Conservation (phyloP, 2,329 filamentous ascomycete species). For the Emmonsiellopsis sp. region DNA sequence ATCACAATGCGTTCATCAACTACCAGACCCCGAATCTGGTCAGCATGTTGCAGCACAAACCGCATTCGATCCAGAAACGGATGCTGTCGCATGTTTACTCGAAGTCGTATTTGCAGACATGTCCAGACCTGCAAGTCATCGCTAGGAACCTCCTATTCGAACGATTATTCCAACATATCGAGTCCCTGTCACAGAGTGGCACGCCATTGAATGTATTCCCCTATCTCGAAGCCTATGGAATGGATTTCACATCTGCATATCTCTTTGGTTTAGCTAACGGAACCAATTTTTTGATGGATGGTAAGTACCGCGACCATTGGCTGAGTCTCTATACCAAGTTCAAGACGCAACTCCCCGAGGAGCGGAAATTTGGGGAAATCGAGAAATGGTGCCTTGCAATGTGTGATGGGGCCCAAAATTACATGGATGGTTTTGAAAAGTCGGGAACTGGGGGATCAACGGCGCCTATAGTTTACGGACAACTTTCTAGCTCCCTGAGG, state of each 20-base stretch:
- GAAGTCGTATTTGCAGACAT: constrained; percentile 60
- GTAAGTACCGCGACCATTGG: constrained; percentile 16
- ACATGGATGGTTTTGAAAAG: neutral
- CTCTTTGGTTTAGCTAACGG: constrained; percentile 56
- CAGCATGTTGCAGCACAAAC: constrained; percentile 34
- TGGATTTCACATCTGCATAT: constrained; percentile 69
- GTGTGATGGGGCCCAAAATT: neutral
- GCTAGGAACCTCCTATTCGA: constrained; percentile 48
- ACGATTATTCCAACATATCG: constrained; percentile 50
- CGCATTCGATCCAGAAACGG: constrained; percentile 61
- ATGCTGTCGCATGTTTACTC: constrained; percentile 74
- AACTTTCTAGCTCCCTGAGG: neutral
- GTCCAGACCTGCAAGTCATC: constrained; percentile 48
- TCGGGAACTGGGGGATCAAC: neutral
- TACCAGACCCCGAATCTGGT: neutral
- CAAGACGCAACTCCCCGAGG: neutral
- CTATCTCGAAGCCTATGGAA: constrained; percentile 57
- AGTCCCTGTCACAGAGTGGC: constrained; percentile 26
- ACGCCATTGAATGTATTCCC: constrained; percentile 46
- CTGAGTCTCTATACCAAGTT: neutral
- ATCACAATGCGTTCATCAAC: constrained; percentile 50
- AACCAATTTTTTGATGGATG: constrained; percentile 53
- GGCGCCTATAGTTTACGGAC: neutral
- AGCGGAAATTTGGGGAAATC: neutral
- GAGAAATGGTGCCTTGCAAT: neutral